Percentiles rank a stretch among this genome's conserved stretches.
These are phyloP conservation scores for Orbilia blumenaviensis DNA, from an alignment of 2,329 filamentous ascomycete species.

Conservation along the genomic window DNA sequence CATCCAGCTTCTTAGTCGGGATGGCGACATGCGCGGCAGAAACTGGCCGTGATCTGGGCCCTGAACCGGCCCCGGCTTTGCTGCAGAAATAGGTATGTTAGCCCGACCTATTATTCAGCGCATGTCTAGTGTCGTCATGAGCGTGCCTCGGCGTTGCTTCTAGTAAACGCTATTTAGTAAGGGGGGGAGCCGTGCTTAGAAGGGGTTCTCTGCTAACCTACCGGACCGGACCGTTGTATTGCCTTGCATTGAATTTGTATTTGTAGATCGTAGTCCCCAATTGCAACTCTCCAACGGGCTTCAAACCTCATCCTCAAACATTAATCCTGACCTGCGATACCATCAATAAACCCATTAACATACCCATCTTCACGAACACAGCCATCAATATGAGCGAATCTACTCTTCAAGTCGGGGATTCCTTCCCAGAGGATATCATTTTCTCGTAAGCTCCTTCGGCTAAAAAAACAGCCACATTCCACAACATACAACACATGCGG, in stretches of 20 bases:
- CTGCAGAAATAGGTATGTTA: background rate
- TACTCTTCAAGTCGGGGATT: constrained; percentile 77
- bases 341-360: background rate
- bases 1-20: background rate
- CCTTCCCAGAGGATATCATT: constrained; percentile 79
- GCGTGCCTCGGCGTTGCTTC: constrained; percentile 1
- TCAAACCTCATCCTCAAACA: background rate
- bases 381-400: constrained; percentile 34
- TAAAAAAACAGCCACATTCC: background rate
- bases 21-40: background rate
- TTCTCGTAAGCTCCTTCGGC: constrained; percentile 70
- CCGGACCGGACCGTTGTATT: no score
- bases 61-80: background rate
- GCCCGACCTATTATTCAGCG: background rate
- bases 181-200: no score
- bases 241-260: no score
- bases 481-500: constrained; percentile 6
- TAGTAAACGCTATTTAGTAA: no score
- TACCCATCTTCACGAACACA: background rate
- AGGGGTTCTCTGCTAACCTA: no score
- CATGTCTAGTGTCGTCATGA: background rate
- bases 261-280: no score
- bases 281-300: background rate
- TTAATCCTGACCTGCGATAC: background rate
- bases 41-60: background rate